Evolutionary conservation across 140 eudicot species (phyloP), one percentile per base, ranked within the genome.

Genomic region (Anethum foeniculum): DNA sequence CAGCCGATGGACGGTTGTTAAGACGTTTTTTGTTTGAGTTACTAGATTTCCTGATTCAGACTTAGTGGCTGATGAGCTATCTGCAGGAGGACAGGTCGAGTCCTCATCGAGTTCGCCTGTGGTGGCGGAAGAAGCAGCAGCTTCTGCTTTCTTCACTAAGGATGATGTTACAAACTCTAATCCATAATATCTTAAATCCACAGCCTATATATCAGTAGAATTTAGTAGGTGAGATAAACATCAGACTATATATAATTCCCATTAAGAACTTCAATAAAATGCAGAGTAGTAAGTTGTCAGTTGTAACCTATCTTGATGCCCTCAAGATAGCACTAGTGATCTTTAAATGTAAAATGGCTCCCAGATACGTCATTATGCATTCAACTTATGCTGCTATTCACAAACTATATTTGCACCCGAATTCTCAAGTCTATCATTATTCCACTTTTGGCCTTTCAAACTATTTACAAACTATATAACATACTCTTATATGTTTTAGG

Each of bases 151-250:
- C 82, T 88, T 92, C 84, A 83, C 93, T 84, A 92, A 64, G 41
- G 99, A 95, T 41, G 99, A 95, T 72, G 97, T 91, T 47, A 92
- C 92, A 56, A 88, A 87, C 25, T 85, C 85, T 32, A 95, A 82
- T 41, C 89, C 97, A 34, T 92, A 87, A 68, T 81, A 85, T 88
- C 95, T 85, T 84, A 95, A 83, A 73, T 92, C 96, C 74, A 80
- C 84, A 52, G 84, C 89, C 98, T 92, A 78, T 84, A 90, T 49
- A 30, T 41, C 69, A 9, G 46, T 49, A 52, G 21, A 32, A 75
- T 5, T 73, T 73, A 41, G 15, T 73, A 43, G 10, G 34, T 43
- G 77, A 43, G 48, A 19, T n/a, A 43, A 73, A 19, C 54, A 73
- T 32, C 23, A 38, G 4, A 71, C 13, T 71, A 30, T 13, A 32